phyloP scores from a whole-genome alignment of 306 rosid genomes.

The Spatholobus suberectus region DNA sequence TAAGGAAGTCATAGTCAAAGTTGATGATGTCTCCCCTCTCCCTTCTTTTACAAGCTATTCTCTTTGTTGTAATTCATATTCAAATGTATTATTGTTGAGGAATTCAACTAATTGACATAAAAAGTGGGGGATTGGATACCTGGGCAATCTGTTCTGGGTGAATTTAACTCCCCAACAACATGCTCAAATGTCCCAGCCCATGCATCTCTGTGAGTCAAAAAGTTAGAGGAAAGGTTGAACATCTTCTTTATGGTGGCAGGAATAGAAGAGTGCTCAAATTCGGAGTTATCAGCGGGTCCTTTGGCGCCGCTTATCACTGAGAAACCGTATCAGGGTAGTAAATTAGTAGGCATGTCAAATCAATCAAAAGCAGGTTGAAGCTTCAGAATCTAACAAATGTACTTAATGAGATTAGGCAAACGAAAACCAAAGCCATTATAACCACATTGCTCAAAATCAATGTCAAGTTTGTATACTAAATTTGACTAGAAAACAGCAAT shows the following conservation, averaged over 20 bases:
- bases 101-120: slow-evolving; percentile 10
- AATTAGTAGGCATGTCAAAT: slow-evolving; percentile 33
- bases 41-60: not conserved
- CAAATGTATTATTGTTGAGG: not conserved
- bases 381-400: slow-evolving; percentile 41
- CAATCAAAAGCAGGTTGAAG: slow-evolving; percentile 25
- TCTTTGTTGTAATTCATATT: not conserved
- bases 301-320: slow-evolving; percentile 76
- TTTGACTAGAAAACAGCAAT: slow-evolving; percentile 33
- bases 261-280: slow-evolving; percentile 96
- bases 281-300: slow-evolving; percentile 86
- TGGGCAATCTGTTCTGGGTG: slow-evolving; percentile 96
- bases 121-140: slow-evolving; percentile 48
- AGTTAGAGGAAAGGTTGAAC: slow-evolving; percentile 88
- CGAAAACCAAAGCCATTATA: slow-evolving; percentile 20
- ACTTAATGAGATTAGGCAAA: not conserved
- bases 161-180: slow-evolving; percentile 67
- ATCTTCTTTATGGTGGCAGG: slow-evolving; percentile 98
- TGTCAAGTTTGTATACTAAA: slow-evolving; percentile 1
- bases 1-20: not conserved
- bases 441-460: slow-evolving; percentile 35
- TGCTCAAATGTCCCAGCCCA: slow-evolving; percentile 99
- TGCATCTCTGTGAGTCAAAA: slow-evolving; percentile 96
- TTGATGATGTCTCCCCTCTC: too few species aligned
- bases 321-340: slow-evolving; percentile 37